A percentile compares a stretch with the other conserved stretches of the same genome.
These are phyloP conservation scores for Royoungia palumana DNA, from an alignment of 768 basidiomycete genomes.

Conservation along the genomic window DNA sequence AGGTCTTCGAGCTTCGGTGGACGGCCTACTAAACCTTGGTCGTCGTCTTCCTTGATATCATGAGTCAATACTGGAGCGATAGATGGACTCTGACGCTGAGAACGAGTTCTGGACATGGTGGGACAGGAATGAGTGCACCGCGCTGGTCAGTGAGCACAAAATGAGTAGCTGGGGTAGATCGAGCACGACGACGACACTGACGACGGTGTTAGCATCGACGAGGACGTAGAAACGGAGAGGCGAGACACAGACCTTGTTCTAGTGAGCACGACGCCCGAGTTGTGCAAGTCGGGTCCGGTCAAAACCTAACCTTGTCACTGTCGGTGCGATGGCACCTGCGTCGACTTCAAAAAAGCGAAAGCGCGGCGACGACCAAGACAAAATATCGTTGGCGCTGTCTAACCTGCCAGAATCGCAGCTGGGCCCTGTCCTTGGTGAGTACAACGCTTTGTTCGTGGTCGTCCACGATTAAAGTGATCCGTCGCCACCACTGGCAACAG, in stretches of 20 bases:
- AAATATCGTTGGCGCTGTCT: slow-evolving; percentile 38
- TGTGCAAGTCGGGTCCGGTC: slow-evolving; percentile 2
- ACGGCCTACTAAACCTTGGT: slow-evolving; percentile 4
- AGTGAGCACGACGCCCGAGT: slow-evolving; percentile 3
- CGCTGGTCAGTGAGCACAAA: slow-evolving; percentile 22
- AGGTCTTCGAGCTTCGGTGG: slow-evolving; percentile 19
- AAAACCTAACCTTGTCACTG: slow-evolving; percentile 6
- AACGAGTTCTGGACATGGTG: slow-evolving; percentile 30
- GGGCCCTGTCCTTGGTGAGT: slow-evolving; percentile 54
- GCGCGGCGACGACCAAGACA: slow-evolving; percentile 35
- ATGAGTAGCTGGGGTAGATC: slow-evolving; percentile 23
- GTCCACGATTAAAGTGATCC: slow-evolving; percentile 16
- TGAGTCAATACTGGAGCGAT: slow-evolving; percentile 7
- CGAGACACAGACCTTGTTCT: slow-evolving; percentile 20
- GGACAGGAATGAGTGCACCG: slow-evolving; percentile 14
- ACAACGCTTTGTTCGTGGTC: slow-evolving; percentile 21
- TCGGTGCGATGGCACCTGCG: slow-evolving; percentile 16
- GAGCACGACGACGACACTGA: slow-evolving; percentile 13
- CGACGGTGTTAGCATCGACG: slow-evolving; percentile 14
- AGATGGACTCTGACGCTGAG: slow-evolving; percentile 29
- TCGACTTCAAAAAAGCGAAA: slow-evolving; percentile 48
- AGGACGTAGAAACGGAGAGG: slow-evolving; percentile 1
- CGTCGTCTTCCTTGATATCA: slow-evolving; percentile 14
- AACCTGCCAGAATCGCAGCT: slow-evolving; percentile 33
- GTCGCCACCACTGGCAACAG: slow-evolving; percentile 39